Base-by-base conservation (phyloP, 2,329 filamentous ascomycete species). In the Fusarium sp. region DNA sequence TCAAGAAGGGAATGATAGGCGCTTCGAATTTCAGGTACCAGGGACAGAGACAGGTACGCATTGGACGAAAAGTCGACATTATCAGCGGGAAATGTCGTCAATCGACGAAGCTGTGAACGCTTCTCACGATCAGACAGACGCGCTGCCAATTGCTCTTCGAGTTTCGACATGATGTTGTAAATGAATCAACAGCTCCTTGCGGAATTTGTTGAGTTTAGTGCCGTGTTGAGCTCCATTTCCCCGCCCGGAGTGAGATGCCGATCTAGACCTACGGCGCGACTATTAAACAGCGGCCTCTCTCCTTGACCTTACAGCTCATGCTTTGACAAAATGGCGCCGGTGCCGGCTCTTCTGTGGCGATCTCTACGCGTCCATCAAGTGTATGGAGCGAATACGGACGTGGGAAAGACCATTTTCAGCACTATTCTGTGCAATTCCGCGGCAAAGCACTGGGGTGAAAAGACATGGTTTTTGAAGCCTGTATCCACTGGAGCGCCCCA, bases 341-440 rank as follows among this genome's bases (percentile, higher is more conserved):
- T 89, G 52, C 84, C 88, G 48, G 85, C 89, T 53, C 83, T 89
- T 48, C 83, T 94, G 38, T 93, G 90, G 88, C 88, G 90, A 63
- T 87, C 87, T 10, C 83, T 95, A 55, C 88, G 89, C 64, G 84
- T 88, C 14, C 87, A 92, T 72, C 93, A 96, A 78, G 83, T 97
- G 38, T 97, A 92, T 74, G 93, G 93, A 28, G 92, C 93, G 46
- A 96, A 95, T 74, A 96, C 93, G 0, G 89, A 92, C 69, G 92
- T 96, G 26, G 93, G 93, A 68, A 97, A 97, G 83, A 97, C 93
- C 0, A 88, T 97, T 33, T 86, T 94, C 60, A 91, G 91, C 3
- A 94, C 92, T 0, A 79, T 94, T 14, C 82, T 97, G 5, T 91
- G 89, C 77, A 89, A 87, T 66, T 86, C 90, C 10, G 85, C 90